Percentiles rank a stretch among this genome's conserved stretches.
Conservation (phyloP, 2,329 filamentous ascomycete species). For the Pseudogymnoascus sp. region DNA sequence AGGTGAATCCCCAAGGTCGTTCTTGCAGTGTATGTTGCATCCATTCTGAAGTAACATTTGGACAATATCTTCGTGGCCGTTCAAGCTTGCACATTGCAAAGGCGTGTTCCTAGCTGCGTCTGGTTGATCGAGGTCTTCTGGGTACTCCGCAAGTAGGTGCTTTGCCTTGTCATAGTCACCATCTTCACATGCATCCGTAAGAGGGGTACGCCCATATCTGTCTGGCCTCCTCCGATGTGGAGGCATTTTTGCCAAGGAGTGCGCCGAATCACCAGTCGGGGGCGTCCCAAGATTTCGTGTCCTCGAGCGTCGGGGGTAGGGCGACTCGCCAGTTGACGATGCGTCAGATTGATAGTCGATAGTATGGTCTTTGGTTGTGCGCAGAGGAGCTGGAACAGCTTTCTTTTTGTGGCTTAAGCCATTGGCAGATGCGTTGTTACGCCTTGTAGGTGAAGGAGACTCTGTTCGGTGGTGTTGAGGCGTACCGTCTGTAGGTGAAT, state of each 20-base stretch:
- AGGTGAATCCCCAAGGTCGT: constrained; percentile 83
- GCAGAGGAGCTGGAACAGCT: constrained; percentile 51
- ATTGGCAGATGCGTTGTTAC: constrained; percentile 31
- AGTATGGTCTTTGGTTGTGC: constrained; percentile 37
- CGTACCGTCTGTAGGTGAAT: constrained; percentile 16
- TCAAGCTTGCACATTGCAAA: constrained; percentile 82
- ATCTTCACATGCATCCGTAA: constrained; percentile 83
- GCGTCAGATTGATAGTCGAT: constrained; percentile 62
- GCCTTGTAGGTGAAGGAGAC: constrained; percentile 45
- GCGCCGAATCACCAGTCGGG: constrained; percentile 49
- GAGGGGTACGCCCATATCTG: constrained; percentile 80
- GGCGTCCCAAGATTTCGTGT: constrained; percentile 49
- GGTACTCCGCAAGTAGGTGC: constrained; percentile 65
- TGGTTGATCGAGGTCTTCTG: constrained; percentile 78
- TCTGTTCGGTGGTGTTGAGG: constrained; percentile 21
- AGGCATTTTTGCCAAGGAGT: constrained; percentile 60
- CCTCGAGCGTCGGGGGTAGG: constrained; percentile 51
- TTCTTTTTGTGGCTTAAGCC: constrained; percentile 54
- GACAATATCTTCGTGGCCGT: constrained; percentile 81
- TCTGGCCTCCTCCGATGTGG: constrained; percentile 83
- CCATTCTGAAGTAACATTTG: constrained; percentile 76
- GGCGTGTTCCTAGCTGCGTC: constrained; percentile 97
- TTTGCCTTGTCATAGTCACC: constrained; percentile 76
- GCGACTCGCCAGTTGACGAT: constrained; percentile 53
- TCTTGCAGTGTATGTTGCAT: constrained; percentile 72